Evolutionary conservation across 2,329 filamentous ascomycete genomes (phyloP).

Genomic region (Monilinia laxa): DNA sequence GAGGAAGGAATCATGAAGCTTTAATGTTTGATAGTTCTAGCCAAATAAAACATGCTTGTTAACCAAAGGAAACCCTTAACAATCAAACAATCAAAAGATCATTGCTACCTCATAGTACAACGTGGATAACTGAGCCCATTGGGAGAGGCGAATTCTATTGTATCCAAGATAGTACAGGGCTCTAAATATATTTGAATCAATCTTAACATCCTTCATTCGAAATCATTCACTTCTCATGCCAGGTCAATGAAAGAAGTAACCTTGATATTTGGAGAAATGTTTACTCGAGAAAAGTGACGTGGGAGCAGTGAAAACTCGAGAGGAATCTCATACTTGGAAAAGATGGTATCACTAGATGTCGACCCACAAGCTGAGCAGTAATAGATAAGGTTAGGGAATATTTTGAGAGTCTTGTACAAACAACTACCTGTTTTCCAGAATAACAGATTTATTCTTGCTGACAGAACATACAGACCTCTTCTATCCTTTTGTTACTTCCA

Average conservation of each 20-base stretch:
- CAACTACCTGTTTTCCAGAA: background rate
- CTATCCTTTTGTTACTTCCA: background rate
- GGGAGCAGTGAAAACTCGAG: background rate
- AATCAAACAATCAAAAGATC: background rate
- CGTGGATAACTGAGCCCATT: background rate
- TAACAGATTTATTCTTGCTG: background rate
- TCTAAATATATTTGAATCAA: background rate
- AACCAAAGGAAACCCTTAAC: background rate
- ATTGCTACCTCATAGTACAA: background rate
- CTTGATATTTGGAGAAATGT: too few relatives aligned
- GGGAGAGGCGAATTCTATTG: background rate
- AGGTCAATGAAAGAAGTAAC: background rate
- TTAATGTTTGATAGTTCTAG: background rate
- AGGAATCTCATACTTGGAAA: background rate
- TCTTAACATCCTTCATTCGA: background rate
- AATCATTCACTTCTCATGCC: background rate
- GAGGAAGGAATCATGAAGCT: background rate
- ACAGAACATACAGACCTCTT: background rate
- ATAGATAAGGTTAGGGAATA: too few relatives aligned
- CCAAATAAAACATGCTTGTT: background rate
- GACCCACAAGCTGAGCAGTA: background rate
- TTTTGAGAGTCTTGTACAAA: background rate
- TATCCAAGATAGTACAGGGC: background rate
- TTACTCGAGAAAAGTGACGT: background rate
- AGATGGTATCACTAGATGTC: background rate